Evolutionary conservation across 192 early-diverging fungal genomes (phyloP).

Genomic region (Thamnidium elegans): DNA sequence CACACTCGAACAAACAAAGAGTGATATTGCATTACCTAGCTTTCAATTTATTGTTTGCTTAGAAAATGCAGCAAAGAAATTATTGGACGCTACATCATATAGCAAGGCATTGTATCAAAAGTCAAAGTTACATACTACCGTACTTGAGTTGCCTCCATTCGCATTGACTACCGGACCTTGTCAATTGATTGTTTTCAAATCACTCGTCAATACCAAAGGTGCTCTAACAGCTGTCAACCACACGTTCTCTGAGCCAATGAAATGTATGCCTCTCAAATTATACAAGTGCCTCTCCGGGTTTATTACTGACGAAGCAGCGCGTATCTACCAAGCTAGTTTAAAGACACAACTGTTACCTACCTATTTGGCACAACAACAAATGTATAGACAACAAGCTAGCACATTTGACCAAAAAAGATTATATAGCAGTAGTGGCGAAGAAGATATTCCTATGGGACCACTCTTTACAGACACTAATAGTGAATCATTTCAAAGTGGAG

Average conservation of each 20-base stretch:
- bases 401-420: no score
- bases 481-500: no score
- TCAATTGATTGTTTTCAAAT: slow-evolving; percentile 32
- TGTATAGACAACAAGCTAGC: slow-evolving; percentile 8
- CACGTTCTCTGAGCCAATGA: slow-evolving; percentile 9
- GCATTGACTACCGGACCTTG: slow-evolving; percentile 20
- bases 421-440: no score
- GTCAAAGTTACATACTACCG: slow-evolving; percentile 19
- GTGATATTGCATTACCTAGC: not conserved
- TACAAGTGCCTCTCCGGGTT: slow-evolving; percentile 13
- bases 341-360: not conserved
- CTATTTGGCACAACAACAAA: slow-evolving; percentile 8
- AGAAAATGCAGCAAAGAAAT: slow-evolving; percentile 9
- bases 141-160: slow-evolving; percentile 33
- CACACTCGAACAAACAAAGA: not conserved
- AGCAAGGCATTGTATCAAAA: slow-evolving; percentile 11
- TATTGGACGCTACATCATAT: slow-evolving; percentile 19
- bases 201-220: slow-evolving; percentile 21
- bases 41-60: slow-evolving; percentile 13
- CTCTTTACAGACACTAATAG: no score
- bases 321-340: slow-evolving; percentile 9
- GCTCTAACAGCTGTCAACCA: slow-evolving; percentile 25
- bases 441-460: no score
- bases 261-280: slow-evolving; percentile 24
- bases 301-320: slow-evolving; percentile 21